A percentile compares a stretch with the other conserved stretches of the same genome.
Evolutionary conservation across 2,329 filamentous ascomycete genomes (phyloP).

Genomic region (Metarhizium brunneum): DNA sequence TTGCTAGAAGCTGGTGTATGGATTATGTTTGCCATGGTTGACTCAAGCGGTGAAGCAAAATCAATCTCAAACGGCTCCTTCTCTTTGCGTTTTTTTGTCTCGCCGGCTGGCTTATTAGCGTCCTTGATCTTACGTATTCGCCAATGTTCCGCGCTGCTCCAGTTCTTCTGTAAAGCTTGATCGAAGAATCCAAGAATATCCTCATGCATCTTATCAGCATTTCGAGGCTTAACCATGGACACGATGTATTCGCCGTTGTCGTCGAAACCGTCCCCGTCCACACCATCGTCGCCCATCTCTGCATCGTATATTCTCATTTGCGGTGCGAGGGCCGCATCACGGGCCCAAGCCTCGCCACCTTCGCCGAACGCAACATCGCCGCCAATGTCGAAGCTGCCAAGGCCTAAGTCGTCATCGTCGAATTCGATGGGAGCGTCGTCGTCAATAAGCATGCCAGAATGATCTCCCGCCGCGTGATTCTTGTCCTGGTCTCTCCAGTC

Average conservation of each 20-base stretch:
- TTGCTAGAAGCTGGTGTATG: conserved; percentile 77
- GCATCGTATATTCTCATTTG: conserved; percentile 73
- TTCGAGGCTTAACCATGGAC: conserved; percentile 60
- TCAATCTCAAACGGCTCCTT: conserved; percentile 96
- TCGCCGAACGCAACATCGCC: conserved; percentile 83
- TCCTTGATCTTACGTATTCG: conserved; percentile 90
- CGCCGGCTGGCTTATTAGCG: conserved; percentile 52
- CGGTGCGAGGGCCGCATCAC: conserved; percentile 76
- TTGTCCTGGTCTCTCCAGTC: conserved; percentile 70
- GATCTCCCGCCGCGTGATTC: conserved; percentile 51
- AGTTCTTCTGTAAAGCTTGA: conserved; percentile 91
- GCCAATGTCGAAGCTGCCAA: conserved; percentile 63
- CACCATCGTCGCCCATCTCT: conserved; percentile 47
- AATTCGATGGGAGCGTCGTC: conserved; percentile 79
- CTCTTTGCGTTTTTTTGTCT: conserved; percentile 68
- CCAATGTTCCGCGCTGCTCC: conserved; percentile 98
- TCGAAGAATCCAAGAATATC: conserved; percentile 98
- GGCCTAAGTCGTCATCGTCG: conserved; percentile 56
- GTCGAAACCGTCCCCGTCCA: conserved; percentile 25
- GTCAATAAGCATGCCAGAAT: conserved; percentile 75
- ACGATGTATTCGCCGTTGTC: conserved; percentile 68
- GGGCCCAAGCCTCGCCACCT: conserved; percentile 91
- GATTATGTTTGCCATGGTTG: conserved; percentile 62
- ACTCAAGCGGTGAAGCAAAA: conserved; percentile 67
- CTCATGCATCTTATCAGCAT: conserved; percentile 66